These are phyloP conservation scores for Schwanniomyces yamadae DNA, from an alignment of 805 yeast genomes.

Conservation along the genomic window DNA sequence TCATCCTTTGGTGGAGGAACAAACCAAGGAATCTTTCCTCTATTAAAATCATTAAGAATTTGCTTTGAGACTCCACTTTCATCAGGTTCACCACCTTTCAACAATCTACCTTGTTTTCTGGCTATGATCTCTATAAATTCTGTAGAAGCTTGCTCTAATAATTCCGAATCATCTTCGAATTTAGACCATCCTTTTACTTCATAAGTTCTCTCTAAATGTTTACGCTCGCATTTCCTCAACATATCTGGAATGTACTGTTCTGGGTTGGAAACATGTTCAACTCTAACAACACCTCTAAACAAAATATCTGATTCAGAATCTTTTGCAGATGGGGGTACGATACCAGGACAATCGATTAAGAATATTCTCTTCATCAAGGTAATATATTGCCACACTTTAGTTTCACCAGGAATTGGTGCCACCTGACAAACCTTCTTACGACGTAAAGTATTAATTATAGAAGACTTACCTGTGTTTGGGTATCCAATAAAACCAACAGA, in stretches of 20 bases:
- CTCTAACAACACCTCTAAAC: constrained; percentile 96
- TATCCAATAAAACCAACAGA: constrained; percentile 97
- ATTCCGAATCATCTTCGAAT: constrained; percentile 45
- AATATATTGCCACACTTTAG: constrained; percentile 98
- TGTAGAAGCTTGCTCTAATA: constrained; percentile 42
- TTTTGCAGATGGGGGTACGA: constrained; percentile 90
- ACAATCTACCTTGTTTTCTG: constrained; percentile 84
- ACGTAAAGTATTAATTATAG: constrained; percentile 89
- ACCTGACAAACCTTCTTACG: constrained; percentile 94
- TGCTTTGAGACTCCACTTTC: constrained; percentile 90
- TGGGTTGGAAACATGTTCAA: constrained; percentile 94
- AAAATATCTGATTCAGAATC: constrained; percentile 90
- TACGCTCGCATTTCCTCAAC: constrained; percentile 77
- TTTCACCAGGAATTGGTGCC: constrained; percentile 98
- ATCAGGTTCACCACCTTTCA: constrained; percentile 98
- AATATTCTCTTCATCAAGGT: constrained; percentile 95
- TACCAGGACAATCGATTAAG: constrained; percentile 97
- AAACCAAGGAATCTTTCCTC: constrained; percentile 98
- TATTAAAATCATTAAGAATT: constrained; percentile 88
- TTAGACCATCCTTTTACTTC: constrained; percentile 86
- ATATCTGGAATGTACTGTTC: constrained; percentile 93
- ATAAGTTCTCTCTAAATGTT: constrained; percentile 92
- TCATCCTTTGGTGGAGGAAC: constrained; percentile 85
- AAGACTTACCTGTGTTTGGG: constrained; percentile 97
- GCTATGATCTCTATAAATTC: constrained; percentile 91